Percentiles rank a stretch among this genome's conserved stretches.
Evolutionary conservation across 768 basidiomycete species (phyloP).

Genomic region (Lactarius deliciosus): DNA sequence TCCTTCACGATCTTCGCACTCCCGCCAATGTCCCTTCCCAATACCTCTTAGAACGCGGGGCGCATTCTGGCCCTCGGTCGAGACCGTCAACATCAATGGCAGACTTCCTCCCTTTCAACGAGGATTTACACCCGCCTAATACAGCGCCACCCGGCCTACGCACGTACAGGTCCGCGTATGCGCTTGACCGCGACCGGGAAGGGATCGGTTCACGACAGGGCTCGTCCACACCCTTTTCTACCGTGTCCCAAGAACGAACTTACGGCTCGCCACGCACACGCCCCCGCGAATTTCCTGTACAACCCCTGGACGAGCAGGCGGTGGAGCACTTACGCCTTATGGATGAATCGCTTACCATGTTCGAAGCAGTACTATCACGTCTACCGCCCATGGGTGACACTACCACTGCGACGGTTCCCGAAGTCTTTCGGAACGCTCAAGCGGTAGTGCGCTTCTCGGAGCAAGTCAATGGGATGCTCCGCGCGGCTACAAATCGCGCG

Average conservation of each 20-base stretch:
- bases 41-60: conserved; percentile 19
- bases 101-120: conserved; percentile 28
- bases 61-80: conserved; percentile 23
- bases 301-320: conserved; percentile 29
- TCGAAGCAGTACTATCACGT: conserved; percentile 64
- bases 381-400: conserved; percentile 47
- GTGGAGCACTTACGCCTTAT: conserved; percentile 69
- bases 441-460: conserved; percentile 65
- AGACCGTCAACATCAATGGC: conserved; percentile 40
- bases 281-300: conserved; percentile 9
- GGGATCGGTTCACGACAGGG: conserved; percentile 18
- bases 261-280: conserved; percentile 28
- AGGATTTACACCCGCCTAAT: conserved; percentile 36
- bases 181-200: conserved; percentile 35
- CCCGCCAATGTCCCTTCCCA: conserved; percentile 26
- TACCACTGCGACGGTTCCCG: conserved; percentile 44
- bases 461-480: conserved; percentile 60
- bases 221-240: conserved; percentile 21
- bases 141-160: conserved; percentile 43
- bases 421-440: conserved; percentile 61
- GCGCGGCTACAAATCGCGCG: conserved; percentile 54
- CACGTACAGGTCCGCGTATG: conserved; percentile 44
- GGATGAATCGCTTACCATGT: conserved; percentile 65
- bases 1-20: conserved; percentile 28
- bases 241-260: conserved; percentile 27